Base-by-base conservation (phyloP, 345 rosid genomes). In the Viola odorata region DNA sequence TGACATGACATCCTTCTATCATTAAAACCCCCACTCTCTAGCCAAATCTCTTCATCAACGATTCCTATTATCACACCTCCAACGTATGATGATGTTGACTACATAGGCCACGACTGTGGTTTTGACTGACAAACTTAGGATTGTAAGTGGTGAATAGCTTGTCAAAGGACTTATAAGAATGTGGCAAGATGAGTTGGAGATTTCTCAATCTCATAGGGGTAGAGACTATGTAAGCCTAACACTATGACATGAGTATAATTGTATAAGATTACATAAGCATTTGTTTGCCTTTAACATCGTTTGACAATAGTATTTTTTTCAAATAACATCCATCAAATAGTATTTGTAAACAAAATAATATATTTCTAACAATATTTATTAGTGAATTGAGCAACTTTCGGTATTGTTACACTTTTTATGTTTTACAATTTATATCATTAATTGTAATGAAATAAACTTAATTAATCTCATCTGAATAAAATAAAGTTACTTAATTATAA, bases 211-310 rank as follows among this genome's bases (percentile, higher is more conserved):
- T 70, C 73, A 8, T 67, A 53, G n/a, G 7, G 75, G 48, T 17
- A 77, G 81, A 16, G 76, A 73, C 2, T 37, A 42, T 3, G 84
- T 80, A 15, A 80, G 77, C 67, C 76, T 80, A 7, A 81, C 81
- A 23, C 82, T 82, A 82, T 80, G 3, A 81, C 84, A 12, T 78
- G 73, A 36, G 74, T 41, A 47, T 61, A 76, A 51, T 80, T 78
- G 57, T 71, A 53, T 83, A 80, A 0, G 82, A 66, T 39, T 77
- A 80, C 7, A 80, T 48, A 1, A 82, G 37, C 60, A 53, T 41
- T 41, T 65, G 62, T 0, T 65, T 12, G 4, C 45, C 68, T 14
- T 62, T 39, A 40, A 39, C 41, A 23, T 49, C 58, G 47, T 51
- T 0, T 16, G 79, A 61, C 55, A 55, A 47, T n/a, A n/a, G n/a